These are phyloP conservation scores for Dactylonectria estremocensis DNA, from an alignment of 2,329 filamentous ascomycete species.

Conservation along the genomic window DNA sequence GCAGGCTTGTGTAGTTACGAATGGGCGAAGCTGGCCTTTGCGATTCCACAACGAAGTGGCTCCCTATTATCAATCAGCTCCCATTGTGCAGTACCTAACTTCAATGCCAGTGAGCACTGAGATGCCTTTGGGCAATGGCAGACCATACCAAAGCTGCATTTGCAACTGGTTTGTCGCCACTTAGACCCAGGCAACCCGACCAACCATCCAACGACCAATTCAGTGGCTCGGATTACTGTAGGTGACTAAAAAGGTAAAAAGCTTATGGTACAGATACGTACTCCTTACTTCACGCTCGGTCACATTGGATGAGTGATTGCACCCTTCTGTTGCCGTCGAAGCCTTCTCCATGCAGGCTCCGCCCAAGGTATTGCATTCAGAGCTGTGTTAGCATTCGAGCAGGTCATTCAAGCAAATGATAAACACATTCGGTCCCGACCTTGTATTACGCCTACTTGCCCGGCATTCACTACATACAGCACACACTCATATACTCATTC, in stretches of 20 bases:
- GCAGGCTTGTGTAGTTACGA: not conserved
- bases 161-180: not conserved
- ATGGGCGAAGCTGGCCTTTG: not conserved
- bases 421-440: no score
- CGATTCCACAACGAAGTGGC: not conserved
- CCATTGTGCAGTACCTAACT: no score
- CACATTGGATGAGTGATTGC: not conserved
- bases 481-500: not conserved
- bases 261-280: not conserved
- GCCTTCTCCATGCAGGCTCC: not conserved
- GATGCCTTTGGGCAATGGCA: not conserved
- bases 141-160: not conserved
- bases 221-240: conserved; percentile 14
- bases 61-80: not conserved
- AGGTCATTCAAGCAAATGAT: no score
- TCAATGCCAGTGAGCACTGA: no score
- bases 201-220: conserved; percentile 7
- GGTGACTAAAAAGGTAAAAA: not conserved
- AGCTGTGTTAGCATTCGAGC: no score
- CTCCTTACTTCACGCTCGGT: not conserved
- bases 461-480: no score
- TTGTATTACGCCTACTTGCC: no score
- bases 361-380: not conserved
- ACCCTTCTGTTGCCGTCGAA: not conserved
- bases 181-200: not conserved